phyloP scores from a whole-genome alignment of 345 rosid genomes.

The Linum usitatissimum region DNA sequence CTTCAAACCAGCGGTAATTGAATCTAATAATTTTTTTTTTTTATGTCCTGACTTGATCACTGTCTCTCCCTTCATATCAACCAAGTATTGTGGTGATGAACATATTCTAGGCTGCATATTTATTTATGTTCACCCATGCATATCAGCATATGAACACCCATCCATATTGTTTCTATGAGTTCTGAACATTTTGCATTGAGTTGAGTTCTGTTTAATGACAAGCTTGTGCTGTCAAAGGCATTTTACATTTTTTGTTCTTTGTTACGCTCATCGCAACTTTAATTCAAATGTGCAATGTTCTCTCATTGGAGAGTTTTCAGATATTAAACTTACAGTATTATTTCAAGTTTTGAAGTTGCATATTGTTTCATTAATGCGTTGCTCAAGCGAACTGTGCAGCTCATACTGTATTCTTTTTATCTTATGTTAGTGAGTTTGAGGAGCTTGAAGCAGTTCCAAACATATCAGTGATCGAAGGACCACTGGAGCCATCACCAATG shows the following conservation, averaged over 20 bases:
- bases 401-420: background rate
- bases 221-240: too few species aligned
- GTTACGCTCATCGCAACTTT: too few species aligned
- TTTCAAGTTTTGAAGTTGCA: background rate
- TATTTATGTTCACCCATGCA: too few species aligned
- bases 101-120: background rate
- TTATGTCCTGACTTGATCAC: background rate
- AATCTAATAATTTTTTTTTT: too few species aligned
- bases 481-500: constrained; percentile 44
- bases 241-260: too few species aligned
- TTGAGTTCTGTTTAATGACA: background rate
- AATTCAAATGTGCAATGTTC: background rate
- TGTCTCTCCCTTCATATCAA: background rate
- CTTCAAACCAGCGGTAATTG: constrained; percentile 41
- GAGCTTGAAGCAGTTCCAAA: constrained; percentile 58
- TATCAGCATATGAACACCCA: background rate
- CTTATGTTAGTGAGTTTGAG: constrained; percentile 41
- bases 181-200: background rate
- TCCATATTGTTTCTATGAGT: background rate
- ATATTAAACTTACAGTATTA: background rate
- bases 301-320: background rate
- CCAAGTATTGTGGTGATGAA: background rate
- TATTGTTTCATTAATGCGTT: constrained; percentile 2
- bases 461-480: constrained; percentile 47
- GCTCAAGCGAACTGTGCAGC: background rate